Percentiles rank a stretch among this genome's conserved stretches.
phyloP scores from a whole-genome alignment of 306 rosid genomes.

The Crotalaria pallida region DNA sequence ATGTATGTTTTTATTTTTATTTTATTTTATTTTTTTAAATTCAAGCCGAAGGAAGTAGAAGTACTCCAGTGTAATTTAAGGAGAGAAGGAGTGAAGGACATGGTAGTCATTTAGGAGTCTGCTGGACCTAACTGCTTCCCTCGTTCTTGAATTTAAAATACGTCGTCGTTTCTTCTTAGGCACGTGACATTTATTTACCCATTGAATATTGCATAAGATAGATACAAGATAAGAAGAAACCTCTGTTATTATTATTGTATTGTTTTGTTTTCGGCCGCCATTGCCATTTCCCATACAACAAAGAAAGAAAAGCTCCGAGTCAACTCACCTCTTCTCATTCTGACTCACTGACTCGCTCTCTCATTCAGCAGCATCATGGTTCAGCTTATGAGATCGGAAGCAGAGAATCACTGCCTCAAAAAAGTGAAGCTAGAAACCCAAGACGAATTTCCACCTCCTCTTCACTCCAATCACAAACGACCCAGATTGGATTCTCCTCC shows the following conservation, averaged over 20 bases:
- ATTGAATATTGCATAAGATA: slow-evolving; percentile 1
- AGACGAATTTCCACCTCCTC: slow-evolving; percentile 20
- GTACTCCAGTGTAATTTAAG: too few species aligned
- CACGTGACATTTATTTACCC: slow-evolving; percentile 35
- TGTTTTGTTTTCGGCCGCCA: slow-evolving; percentile 35
- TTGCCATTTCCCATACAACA: background rate
- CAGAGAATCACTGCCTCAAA: slow-evolving; percentile 25
- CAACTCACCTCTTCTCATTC: background rate
- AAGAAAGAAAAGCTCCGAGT: background rate
- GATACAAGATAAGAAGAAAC: background rate
- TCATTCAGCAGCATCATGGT: slow-evolving; percentile 43
- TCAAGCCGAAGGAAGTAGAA: too few species aligned
- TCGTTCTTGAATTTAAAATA: background rate
- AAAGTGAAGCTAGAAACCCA: slow-evolving; percentile 53
- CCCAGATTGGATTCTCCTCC: slow-evolving; percentile 30
- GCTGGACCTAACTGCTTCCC: background rate
- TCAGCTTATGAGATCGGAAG: slow-evolving; percentile 50
- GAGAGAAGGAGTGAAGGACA: too few species aligned
- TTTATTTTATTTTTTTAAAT: too few species aligned
- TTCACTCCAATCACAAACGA: slow-evolving; percentile 40
- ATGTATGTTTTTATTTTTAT: too few species aligned
- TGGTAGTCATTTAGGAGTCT: background rate
- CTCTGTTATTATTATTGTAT: too few species aligned
- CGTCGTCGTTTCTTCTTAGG: slow-evolving; percentile 31
- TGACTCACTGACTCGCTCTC: background rate